Evolutionary conservation across 208 protist species (phyloP), one percentile per base, ranked within the genome.

Genomic region (Wallacemonas sp.): DNA sequence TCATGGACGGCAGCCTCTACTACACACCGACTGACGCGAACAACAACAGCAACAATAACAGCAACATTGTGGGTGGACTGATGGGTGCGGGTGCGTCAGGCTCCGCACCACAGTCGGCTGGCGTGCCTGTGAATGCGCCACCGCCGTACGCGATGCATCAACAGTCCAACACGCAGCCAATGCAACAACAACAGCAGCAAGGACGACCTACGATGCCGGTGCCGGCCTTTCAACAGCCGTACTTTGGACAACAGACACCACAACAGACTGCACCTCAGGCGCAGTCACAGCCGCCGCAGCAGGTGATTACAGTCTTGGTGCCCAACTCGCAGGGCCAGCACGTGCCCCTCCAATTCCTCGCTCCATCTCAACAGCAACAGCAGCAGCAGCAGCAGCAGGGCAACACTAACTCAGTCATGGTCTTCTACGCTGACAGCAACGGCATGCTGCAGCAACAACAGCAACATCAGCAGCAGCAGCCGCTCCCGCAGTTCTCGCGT

Each of bases 221-320:
- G n/a, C n/a, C n/a, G n/a, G n/a, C n/a, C n/a, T n/a, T n/a, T n/a
- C n/a, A n/a, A n/a, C n/a, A n/a, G n/a, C n/a, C n/a, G n/a, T n/a
- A n/a, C n/a, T n/a, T n/a, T n/a, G n/a, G n/a, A n/a, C n/a, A n/a
- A n/a, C n/a, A n/a, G n/a, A n/a, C n/a, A n/a, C n/a, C n/a, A 39
- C 21, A 6, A 30, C 38, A 1, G 16, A 38, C 21, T 52, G 46
- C 55, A 61, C 52, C 30, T 32, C 54, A 1, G 1, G 44, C 12
- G 43, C 55, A 61, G 49, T 48, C 14, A 44, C 66, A 68, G 41
- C 61, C 23, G 52, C 60, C 26, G 61, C 54, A 56, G 61, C 60
- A 55, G 24, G 8, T 32, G 19, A 44, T 62, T 3, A 56, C 55
- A 29, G 39, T 61, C 49, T 24, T 48, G 1, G 54, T 36, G 29